A percentile compares a stretch with the other conserved stretches of the same genome.
Evolutionary conservation across 1,284 basidiomycete genomes (phyloP).

Genomic region (Cryptococcus hybrid): DNA sequence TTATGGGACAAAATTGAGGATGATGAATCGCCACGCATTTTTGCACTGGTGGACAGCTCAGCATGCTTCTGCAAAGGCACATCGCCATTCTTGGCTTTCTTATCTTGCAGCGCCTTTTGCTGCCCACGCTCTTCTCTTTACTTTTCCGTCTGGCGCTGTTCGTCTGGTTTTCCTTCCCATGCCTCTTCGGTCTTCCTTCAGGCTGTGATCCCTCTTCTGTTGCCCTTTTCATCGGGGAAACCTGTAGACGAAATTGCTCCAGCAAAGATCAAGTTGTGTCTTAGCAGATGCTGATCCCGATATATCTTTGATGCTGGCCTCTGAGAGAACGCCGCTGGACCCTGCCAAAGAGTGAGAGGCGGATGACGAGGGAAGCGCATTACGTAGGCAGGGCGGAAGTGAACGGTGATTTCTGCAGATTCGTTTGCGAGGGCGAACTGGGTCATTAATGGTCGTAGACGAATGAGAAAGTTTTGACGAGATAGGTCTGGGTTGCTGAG

Average conservation of each 20-base stretch:
- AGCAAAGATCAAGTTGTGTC: slow-evolving; percentile 11
- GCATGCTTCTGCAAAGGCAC: not conserved
- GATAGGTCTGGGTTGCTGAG: slow-evolving; percentile 24
- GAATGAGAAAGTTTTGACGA: slow-evolving; percentile 18
- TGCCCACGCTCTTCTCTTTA: not conserved
- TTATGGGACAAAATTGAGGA: not conserved
- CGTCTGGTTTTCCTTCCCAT: not conserved
- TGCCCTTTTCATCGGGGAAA: slow-evolving; percentile 3
- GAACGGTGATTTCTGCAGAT: slow-evolving; percentile 16
- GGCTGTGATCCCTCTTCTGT: not conserved
- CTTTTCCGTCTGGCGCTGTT: not conserved
- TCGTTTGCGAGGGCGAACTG: slow-evolving; percentile 19
- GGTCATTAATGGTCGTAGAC: slow-evolving; percentile 4
- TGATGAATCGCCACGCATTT: not conserved
- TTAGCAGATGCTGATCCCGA: not conserved
- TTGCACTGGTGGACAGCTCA: not conserved
- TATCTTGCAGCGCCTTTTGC: not conserved
- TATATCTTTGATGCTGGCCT: not conserved
- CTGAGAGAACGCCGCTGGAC: slow-evolving; percentile 5
- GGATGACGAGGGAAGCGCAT: not conserved
- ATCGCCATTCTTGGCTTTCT: not conserved
- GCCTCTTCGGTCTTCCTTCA: not conserved
- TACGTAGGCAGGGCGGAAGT: slow-evolving; percentile 5
- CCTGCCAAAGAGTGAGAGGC: not conserved
- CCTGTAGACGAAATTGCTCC: slow-evolving; percentile 7